Evolutionary conservation across 2,329 filamentous ascomycete genomes (phyloP), one percentile per base, ranked within the genome.

Genomic region (Arthrobotrys iridis): DNA sequence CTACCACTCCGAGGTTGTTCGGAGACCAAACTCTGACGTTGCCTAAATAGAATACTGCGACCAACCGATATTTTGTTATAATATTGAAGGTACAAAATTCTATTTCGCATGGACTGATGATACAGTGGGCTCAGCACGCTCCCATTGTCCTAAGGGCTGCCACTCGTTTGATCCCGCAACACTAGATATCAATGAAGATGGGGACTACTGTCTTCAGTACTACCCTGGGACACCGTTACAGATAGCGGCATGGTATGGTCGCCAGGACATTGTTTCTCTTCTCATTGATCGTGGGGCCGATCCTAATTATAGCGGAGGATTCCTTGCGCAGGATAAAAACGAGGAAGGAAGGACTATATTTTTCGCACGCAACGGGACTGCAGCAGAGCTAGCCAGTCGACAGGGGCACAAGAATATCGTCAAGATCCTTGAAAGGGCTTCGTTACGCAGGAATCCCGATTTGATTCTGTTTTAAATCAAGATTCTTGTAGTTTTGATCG

Each of bases 281-380:
- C 50, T 73, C 26, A 10, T 72, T 15, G 68, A 60, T 13, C 20
- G 22, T 10, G 68, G 68, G 1, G 68, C 60, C 20, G 22, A 73
- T 20, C 46, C 65, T 3, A 73, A 84, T 57, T 43, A 43, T 22
- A 20, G 40, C 6, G 18, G 40, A 6, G 40, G 2, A 40, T 43
- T 43, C 7, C 8, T 22, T 43, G 28, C 28, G 4, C 4, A 33
- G 28, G n/a, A n/a, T n/a, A n/a, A n/a, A n/a, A n/a, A n/a, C n/a
- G n/a, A n/a, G n/a, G n/a, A n/a, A n/a, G n/a, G n/a, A n/a, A n/a
- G n/a, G 30, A 57, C 8, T 18, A 4, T n/a, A 55, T 55, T 15
- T 26, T 33, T 2, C 18, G n/a, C 26, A 35, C 18, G 43, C 55
- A 58, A 30, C 4, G 33, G 11, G 18, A 40, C 24, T 43, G 13